Evolutionary conservation across 192 early-diverging fungal species (phyloP).

Genomic region (Funneliformis geosporum): DNA sequence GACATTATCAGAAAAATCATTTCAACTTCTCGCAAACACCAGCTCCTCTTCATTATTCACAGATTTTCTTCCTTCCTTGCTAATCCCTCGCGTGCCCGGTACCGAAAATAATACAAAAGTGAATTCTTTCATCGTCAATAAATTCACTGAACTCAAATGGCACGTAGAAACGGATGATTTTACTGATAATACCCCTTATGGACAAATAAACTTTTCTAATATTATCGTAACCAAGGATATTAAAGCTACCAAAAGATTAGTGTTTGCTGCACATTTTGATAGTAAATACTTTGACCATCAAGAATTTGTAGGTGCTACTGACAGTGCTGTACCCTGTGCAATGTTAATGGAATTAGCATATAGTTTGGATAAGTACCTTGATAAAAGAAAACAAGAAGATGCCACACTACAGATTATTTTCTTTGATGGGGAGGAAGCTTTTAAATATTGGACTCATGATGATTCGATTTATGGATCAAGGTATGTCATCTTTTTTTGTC

Average conservation of each 20-base stretch:
- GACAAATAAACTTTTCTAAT: conserved; percentile 76
- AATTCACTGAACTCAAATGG: conserved; percentile 72
- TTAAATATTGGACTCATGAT: conserved; percentile 67
- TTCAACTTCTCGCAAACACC: background rate
- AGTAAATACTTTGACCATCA: conserved; percentile 72
- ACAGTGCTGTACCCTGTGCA: conserved; percentile 90
- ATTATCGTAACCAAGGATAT: conserved; percentile 89
- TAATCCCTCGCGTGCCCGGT: conserved; percentile 78
- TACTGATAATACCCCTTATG: conserved; percentile 73
- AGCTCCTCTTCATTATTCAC: background rate
- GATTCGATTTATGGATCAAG: conserved; percentile 94
- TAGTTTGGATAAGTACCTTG: conserved; percentile 63
- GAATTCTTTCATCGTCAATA: conserved; percentile 66
- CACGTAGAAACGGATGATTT: conserved; percentile 81
- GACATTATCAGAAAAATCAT: background rate
- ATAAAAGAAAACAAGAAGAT: conserved; percentile 41
- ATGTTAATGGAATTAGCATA: conserved; percentile 84
- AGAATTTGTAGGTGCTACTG: conserved; percentile 84
- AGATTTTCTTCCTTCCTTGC: conserved; percentile 49
- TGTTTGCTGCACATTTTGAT: conserved; percentile 93
- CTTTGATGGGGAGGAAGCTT: conserved; percentile 98
- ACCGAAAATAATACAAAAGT: conserved; percentile 70
- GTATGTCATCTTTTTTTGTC: conserved; percentile 29
- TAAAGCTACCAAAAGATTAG: conserved; percentile 65
- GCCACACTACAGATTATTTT: conserved; percentile 88